Base-by-base conservation (phyloP, 2,329 filamentous ascomycete species). In the Cercospora beticola region DNA sequence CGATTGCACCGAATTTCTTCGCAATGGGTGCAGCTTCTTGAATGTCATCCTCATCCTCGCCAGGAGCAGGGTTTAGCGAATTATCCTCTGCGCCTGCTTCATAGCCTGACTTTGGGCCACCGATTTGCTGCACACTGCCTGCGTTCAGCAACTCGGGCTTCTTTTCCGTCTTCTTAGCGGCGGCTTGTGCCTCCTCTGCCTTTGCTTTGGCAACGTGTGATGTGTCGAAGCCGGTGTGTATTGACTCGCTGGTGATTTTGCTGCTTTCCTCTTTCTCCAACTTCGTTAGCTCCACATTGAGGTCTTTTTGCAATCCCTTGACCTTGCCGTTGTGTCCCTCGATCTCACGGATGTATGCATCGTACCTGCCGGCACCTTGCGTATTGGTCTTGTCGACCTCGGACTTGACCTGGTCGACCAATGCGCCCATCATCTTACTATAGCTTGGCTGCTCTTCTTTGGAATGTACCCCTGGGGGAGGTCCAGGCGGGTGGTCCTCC, bases 351-450 rank as follows among this genome's bases (percentile, higher is more conserved):
- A 96, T 84, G 83, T 96, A 97, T 63, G 87, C 90, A 59, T 87
- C 84, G 78, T 92, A 93, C 62, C 92, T 83, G 73, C 90, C 72
- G 2, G 65, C 26, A 5, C 76, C 76, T 59, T 79, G 87, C 0
- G 87, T 85, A 80, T 91, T 91, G 21, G 79, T 77, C 77, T 93
- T 91, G 66, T 94, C 92, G 40, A 97, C 85, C 62, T 91, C 88
- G 73, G 92, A 89, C 81, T 97, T 97, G 52, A 98, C 93, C 80
- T 97, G 92, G 76, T 99, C 95, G 21, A 98, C 87, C 75, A 99
- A 81, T n/a, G 90, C 89, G n/a, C 92, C 92, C 91, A 99, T 94
- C 95, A 99, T 99, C 84, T 96, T 93, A 46, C 93, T 95, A 78
- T 97, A 99, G 14, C 90, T 91, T 0, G 92, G 92, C 74, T 92